A percentile compares a stretch with the other conserved stretches of the same genome.
These are phyloP conservation scores for Trametes elegans DNA, from an alignment of 768 basidiomycete species.

Conservation along the genomic window DNA sequence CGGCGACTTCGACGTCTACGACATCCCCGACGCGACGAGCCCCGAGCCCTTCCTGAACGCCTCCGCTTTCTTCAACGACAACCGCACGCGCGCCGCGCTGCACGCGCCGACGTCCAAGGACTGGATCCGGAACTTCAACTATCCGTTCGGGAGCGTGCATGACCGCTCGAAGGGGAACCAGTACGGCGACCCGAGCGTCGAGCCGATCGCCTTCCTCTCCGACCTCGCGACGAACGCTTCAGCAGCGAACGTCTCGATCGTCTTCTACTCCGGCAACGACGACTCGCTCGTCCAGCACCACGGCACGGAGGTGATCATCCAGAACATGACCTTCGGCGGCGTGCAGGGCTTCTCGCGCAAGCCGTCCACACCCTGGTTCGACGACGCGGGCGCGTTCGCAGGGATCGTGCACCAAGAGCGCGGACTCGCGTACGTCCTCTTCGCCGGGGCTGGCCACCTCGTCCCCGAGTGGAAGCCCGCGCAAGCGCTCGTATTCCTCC, in stretches of 20 bases:
- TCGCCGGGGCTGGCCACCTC: constrained; percentile 40
- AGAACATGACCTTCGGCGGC: constrained; percentile 83
- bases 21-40: constrained; percentile 28
- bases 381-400: constrained; percentile 55
- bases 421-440: constrained; percentile 45
- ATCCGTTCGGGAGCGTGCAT: constrained; percentile 35
- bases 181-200: constrained; percentile 20
- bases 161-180: constrained; percentile 16
- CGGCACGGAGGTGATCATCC: constrained; percentile 45
- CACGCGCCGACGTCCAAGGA: constrained; percentile 65
- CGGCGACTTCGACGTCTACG: constrained; percentile 22
- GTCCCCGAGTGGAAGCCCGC: constrained; percentile 37
- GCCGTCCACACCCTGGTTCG: constrained; percentile 67
- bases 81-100: constrained; percentile 54
- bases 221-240: constrained; percentile 66
- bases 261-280: constrained; percentile 68
- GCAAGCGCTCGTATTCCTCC: constrained; percentile 60
- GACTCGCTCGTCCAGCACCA: constrained; percentile 63
- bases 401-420: constrained; percentile 77
- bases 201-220: constrained; percentile 58
- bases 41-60: constrained; percentile 52
- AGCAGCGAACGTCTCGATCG: constrained; percentile 45
- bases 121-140: constrained; percentile 37
- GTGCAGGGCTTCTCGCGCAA: constrained; percentile 68
- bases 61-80: constrained; percentile 61